phyloP scores from a whole-genome alignment of 2,329 filamentous ascomycete species.

The Paraphoma sp. region DNA sequence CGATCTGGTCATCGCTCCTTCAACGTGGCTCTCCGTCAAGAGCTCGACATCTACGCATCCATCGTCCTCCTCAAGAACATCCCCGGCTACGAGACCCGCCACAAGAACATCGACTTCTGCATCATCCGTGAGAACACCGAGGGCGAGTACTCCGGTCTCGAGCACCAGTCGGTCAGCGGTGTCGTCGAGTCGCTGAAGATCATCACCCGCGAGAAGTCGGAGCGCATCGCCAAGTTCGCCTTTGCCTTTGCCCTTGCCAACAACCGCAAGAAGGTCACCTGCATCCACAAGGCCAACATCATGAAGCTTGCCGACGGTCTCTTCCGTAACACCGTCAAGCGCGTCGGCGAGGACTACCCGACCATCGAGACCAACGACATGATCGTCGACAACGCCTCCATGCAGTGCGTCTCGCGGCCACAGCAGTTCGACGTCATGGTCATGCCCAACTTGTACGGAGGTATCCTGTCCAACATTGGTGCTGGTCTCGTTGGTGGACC shows the following conservation, averaged over 20 bases:
- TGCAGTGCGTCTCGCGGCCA: slow-evolving; percentile 95
- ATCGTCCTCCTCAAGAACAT: slow-evolving; percentile 99
- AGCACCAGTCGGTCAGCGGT: slow-evolving; percentile 95
- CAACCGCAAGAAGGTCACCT: slow-evolving; percentile 98
- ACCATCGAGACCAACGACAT: slow-evolving; percentile 97
- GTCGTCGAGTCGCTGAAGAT: slow-evolving; percentile 99
- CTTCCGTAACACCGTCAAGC: slow-evolving; percentile 97
- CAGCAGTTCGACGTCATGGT: slow-evolving; percentile 99
- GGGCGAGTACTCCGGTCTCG: slow-evolving; percentile 98
- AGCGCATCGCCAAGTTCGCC: slow-evolving; percentile 98
- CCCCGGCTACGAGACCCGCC: slow-evolving; percentile 95
- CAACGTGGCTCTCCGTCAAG: slow-evolving; percentile 98
- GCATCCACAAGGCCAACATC: slow-evolving; percentile 99
- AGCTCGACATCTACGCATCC: slow-evolving; percentile 99
- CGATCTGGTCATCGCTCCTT: slow-evolving; percentile 98
- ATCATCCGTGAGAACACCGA: slow-evolving; percentile 99
- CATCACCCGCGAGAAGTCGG: slow-evolving; percentile 98
- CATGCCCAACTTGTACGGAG: slow-evolving; percentile 99
- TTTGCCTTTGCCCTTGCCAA: slow-evolving; percentile 98
- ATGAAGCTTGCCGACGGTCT: slow-evolving; percentile 99
- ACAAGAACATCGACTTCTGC: slow-evolving; percentile 96
- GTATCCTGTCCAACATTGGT: slow-evolving; percentile 98
- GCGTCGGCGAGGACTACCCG: slow-evolving; percentile 91
- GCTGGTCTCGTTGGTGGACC: slow-evolving; percentile 96
- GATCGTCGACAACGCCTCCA: slow-evolving; percentile 99